phyloP scores from a whole-genome alignment of 306 rosid genomes.

The Vigna hirtella region DNA sequence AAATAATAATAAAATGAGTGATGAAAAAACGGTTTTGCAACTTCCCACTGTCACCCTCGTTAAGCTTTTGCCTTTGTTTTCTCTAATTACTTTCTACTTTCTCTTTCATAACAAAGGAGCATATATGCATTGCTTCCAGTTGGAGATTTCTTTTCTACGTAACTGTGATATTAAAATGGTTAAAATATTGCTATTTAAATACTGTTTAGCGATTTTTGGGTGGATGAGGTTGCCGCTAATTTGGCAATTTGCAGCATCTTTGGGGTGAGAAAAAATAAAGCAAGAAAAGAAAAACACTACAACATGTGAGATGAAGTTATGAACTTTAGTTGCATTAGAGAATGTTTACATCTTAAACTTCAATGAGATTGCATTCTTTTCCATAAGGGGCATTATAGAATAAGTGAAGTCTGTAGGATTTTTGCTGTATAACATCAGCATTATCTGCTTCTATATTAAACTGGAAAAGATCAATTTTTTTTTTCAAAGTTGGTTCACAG shows the following conservation, averaged over 20 bases:
- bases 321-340: slow-evolving; percentile 45
- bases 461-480: slow-evolving; percentile 31
- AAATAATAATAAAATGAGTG: no score
- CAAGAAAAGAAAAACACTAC: slow-evolving; percentile 1
- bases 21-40: slow-evolving; percentile 11
- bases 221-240: neutral
- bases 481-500: slow-evolving; percentile 7
- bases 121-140: slow-evolving; percentile 85
- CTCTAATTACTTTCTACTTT: slow-evolving; percentile 54
- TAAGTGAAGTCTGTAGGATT: slow-evolving; percentile 33
- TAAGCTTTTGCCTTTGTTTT: slow-evolving; percentile 51
- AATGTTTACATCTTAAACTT: slow-evolving; percentile 35
- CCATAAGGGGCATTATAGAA: neutral
- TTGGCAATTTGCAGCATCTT: slow-evolving; percentile 42
- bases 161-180: slow-evolving; percentile 34
- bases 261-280: slow-evolving; percentile 16
- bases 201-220: neutral
- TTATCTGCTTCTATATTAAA: slow-evolving; percentile 35
- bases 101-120: slow-evolving; percentile 59
- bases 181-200: slow-evolving; percentile 28
- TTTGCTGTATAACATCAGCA: slow-evolving; percentile 39
- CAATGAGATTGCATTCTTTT: slow-evolving; percentile 16
- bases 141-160: slow-evolving; percentile 57
- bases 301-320: slow-evolving; percentile 46
- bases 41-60: slow-evolving; percentile 45